Evolutionary conservation across 2,329 filamentous ascomycete species (phyloP).

Genomic region (Penicillium sp.): DNA sequence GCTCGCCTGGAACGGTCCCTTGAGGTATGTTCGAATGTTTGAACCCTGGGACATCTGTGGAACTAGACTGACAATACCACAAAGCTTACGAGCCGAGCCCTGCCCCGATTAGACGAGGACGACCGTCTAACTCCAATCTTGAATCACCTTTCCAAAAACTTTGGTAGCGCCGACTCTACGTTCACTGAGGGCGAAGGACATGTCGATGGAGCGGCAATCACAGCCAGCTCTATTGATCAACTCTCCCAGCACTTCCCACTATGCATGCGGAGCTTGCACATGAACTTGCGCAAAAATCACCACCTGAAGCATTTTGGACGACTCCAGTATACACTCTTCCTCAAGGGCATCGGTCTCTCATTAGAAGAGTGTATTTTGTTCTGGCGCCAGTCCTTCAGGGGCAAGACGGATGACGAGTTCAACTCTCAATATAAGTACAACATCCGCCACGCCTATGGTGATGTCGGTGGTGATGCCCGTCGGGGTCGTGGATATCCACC

Average conservation of each 20-base stretch:
- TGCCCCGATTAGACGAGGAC: slow-evolving; percentile 93
- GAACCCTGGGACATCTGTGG: neutral
- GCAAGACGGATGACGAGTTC: slow-evolving; percentile 89
- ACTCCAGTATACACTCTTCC: slow-evolving; percentile 91
- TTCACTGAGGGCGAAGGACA: slow-evolving; percentile 69
- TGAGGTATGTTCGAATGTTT: slow-evolving; percentile 58
- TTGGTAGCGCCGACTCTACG: slow-evolving; percentile 83
- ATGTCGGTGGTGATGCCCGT: slow-evolving; percentile 87
- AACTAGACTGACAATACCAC: neutral
- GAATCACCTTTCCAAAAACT: slow-evolving; percentile 88
- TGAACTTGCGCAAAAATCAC: slow-evolving; percentile 78
- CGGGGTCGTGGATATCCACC: slow-evolving; percentile 85
- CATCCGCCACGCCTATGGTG: slow-evolving; percentile 89
- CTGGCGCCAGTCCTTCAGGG: slow-evolving; percentile 84
- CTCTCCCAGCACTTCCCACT: slow-evolving; percentile 82
- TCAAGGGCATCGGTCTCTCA: slow-evolving; percentile 90
- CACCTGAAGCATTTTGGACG: slow-evolving; percentile 93
- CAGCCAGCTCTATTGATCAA: slow-evolving; percentile 74
- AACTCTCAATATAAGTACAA: slow-evolving; percentile 99
- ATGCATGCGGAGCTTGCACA: slow-evolving; percentile 92
- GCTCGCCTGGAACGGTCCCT: slow-evolving; percentile 76
- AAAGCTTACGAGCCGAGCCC: slow-evolving; percentile 81
- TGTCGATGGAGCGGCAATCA: slow-evolving; percentile 71
- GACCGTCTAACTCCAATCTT: slow-evolving; percentile 79
- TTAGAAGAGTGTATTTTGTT: slow-evolving; percentile 91